Evolutionary conservation across 176 grass and related monocot species (phyloP), one percentile per base, ranked within the genome.

Genomic region (Cocos nucifera): DNA sequence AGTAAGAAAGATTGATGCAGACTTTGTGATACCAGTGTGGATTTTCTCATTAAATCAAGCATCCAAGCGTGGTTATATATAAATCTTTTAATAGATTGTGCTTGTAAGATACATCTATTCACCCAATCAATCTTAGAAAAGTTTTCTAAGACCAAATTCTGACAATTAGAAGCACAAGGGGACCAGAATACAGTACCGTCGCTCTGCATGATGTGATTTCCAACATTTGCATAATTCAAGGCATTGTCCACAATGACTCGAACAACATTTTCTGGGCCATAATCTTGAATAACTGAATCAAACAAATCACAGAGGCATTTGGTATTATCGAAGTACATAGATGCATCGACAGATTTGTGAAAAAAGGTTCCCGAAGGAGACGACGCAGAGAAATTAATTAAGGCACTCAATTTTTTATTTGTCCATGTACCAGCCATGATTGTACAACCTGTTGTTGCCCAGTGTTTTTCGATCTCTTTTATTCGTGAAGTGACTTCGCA

Each of bases 91-190:
- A 96, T 66, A 62, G 66, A 77, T 55, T 90, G 91, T 27, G 86
- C 87, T 71, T 90, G 91, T 59, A 77, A 77, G 64, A 96, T 87
- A 60, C 86, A 87, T 67, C 73, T 77, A 75, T 80, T 90, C 53
- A 90, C 91, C 91, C 91, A 96, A 66, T 90, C 91, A 49, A 90
- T 84, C 71, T 82, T 96, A 61, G 86, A 87, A 18, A 96, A 96
- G 23, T 23, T 3, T 50, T 96, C 86, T 68, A 96, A 69, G 72
- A 90, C 85, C 24, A 83, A 82, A 67, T 96, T 90, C 22, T 90
- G 19, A 73, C 91, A 96, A 63, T 71, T 75, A 6, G 91, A 89
- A 51, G 91, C 86, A n/a, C 91, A 96, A 49, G 83, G 80, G 22
- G 91, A 87, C 83, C 91, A 88, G 61, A 96, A 90, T 24, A 96